Base-by-base conservation (phyloP, 2,329 filamentous ascomycete genomes). In the Didymosphaeria variabile region DNA sequence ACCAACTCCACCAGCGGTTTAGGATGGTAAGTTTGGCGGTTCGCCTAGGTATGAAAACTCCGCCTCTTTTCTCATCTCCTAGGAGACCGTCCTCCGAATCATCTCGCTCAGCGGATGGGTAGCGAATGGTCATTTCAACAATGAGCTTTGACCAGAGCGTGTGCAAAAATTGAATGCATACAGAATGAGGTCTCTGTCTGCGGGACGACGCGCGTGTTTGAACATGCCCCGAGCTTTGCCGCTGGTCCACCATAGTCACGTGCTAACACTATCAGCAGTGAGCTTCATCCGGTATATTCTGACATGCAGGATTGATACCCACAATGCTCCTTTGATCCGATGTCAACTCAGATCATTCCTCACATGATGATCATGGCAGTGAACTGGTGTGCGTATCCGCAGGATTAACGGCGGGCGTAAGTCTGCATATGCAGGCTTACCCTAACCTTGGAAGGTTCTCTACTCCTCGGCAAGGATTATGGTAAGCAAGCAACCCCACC, bases 361-460 rank as follows among this genome's bases (percentile, higher is more conserved):
- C n/a, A 21, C 19, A 2, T 44, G 6, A 10, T 44, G n/a, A 44
- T 21, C n/a, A 44, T 44, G 17, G 17, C 40, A 19, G 3, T 44
- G 3, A 5, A 7, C 10, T 21, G 5, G 1, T 3, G 26, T 12
- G 23, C 26, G 21, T 17, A 47, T 47, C 45, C 26, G 23, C 19
- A 47, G 45, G 45, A 47, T 47, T 47, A 17, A 10, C 4, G 26
- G 45, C 26, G 13, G 45, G 21, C 21, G 45, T 47, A 47, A 47
- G 45, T 47, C 21, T 47, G 45, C 45, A 47, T 47, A 47, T 47
- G 45, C 45, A 47, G 26, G 45, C 45, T 47, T 47, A 47, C 21
- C 45, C 10, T 26, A 29, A 47, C 13, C 7, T 31, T 29, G 45
- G 7, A 47, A 47, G 45, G 21, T 12, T 15, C 3, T 29, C 45